Conservation (phyloP, 108 stramenopile genomes). For the Cyclotella cryptica region DNA sequence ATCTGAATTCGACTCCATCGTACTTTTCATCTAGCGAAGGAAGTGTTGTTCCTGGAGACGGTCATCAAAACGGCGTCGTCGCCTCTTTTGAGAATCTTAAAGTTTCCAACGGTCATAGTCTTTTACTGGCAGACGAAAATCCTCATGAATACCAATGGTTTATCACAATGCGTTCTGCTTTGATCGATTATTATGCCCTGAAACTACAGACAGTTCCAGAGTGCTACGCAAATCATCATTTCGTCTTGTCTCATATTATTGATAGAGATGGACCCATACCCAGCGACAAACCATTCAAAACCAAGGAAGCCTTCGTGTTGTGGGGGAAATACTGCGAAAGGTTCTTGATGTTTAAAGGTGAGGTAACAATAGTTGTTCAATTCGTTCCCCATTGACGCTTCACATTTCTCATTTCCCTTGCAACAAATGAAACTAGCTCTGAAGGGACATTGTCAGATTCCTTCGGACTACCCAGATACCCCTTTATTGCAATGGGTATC, state of each 20-base stretch:
- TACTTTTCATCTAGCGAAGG: conserved; percentile 13
- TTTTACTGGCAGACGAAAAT: conserved; percentile 36
- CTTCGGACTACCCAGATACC: conserved; percentile 37
- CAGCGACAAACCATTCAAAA: background rate
- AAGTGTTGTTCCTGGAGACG: background rate
- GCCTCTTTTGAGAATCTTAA: conserved; percentile 7
- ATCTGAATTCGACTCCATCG: conserved; percentile 12
- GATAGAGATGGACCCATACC: background rate
- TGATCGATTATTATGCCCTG: conserved; percentile 8
- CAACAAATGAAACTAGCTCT: conserved; percentile 35
- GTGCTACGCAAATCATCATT: background rate
- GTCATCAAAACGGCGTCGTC: conserved; percentile 13
- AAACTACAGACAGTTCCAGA: conserved; percentile 6
- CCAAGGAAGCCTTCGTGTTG: conserved; percentile 14
- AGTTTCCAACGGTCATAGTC: conserved; percentile 9
- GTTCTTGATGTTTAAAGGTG: conserved; percentile 42
- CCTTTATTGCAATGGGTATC: conserved; percentile 38
- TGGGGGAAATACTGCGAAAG: conserved; percentile 46
- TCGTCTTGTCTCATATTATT: conserved; percentile 15
- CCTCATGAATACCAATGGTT: conserved; percentile 38
- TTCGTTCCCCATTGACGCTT: background rate
- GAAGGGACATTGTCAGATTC: conserved; percentile 40
- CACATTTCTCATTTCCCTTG: background rate
- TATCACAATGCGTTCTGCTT: conserved; percentile 29
- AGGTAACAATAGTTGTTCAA: background rate